These are phyloP conservation scores for Pseudomonodictys pantanalensis DNA, from an alignment of 495 filamentous ascomycete genomes.

Conservation along the genomic window DNA sequence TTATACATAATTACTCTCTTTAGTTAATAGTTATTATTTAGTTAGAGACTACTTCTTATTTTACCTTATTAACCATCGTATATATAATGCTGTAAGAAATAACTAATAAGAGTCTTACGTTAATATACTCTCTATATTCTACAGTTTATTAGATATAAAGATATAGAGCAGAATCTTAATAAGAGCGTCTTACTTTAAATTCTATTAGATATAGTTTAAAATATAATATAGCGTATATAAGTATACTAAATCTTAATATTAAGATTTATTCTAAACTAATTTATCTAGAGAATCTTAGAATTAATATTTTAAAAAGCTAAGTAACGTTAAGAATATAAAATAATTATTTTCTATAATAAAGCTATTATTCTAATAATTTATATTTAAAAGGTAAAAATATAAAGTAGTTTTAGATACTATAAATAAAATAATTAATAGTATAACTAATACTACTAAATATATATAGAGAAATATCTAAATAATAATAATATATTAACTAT, in stretches of 20 bases:
- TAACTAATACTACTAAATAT: constrained; percentile 19
- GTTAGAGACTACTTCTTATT: too few species aligned
- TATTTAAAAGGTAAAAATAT: constrained; percentile 12
- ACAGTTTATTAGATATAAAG: too few species aligned
- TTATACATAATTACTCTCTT: too few species aligned
- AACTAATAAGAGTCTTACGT: too few species aligned
- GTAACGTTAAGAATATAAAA: constrained; percentile 3
- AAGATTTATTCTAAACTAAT: constrained; percentile 9
- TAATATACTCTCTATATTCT: too few species aligned
- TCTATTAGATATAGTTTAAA: not conserved
- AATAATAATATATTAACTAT: constrained; percentile 19
- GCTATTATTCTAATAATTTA: constrained; percentile 11
- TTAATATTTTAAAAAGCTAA: constrained; percentile 15
- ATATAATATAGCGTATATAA: constrained; percentile 6
- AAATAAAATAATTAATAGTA: constrained; percentile 10
- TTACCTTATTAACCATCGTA: too few species aligned
- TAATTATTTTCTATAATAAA: constrained; percentile 11
- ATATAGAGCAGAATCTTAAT: too few species aligned
- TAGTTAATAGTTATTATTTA: too few species aligned
- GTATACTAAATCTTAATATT: constrained; percentile 7
- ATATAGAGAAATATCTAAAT: constrained; percentile 13
- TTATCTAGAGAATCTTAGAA: constrained; percentile 10
- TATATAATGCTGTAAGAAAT: too few species aligned
- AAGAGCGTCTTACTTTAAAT: not conserved
- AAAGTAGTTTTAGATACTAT: constrained; percentile 14